A percentile compares a stretch with the other conserved stretches of the same genome.
Evolutionary conservation across 2,329 filamentous ascomycete species (phyloP).

Genomic region (Nothophaeocryptopus gaeumannii): DNA sequence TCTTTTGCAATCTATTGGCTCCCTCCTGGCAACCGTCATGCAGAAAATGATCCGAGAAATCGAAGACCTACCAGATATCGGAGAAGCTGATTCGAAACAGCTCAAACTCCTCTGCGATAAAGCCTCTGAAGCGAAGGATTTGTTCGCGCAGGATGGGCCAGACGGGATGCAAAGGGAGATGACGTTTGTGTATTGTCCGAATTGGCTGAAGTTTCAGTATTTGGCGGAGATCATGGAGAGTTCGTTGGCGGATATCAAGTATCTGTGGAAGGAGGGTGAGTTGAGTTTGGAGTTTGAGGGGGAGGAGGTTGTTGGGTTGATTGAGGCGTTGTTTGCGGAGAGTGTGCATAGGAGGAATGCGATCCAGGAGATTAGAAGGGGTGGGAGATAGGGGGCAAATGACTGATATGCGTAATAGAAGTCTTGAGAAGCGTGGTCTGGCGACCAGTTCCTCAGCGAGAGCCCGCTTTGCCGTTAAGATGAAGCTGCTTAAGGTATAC

Average conservation of each 20-base stretch:
- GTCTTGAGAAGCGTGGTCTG: too few species aligned
- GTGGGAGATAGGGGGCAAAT: neutral
- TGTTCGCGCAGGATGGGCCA: conserved; percentile 52
- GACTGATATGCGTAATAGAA: too few species aligned
- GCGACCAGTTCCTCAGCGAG: too few species aligned
- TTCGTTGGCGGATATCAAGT: conserved; percentile 63
- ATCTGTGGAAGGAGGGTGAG: conserved; percentile 63
- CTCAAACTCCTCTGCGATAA: conserved; percentile 57
- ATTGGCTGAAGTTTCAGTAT: conserved; percentile 66
- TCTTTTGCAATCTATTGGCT: conserved; percentile 60
- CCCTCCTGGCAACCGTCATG: conserved; percentile 56
- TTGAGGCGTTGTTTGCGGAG: conserved; percentile 63
- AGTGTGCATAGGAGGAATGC: conserved; percentile 57
- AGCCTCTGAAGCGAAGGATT: conserved; percentile 54
- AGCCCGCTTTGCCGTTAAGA: too few species aligned
- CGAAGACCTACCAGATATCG: conserved; percentile 62
- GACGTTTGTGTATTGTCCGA: conserved; percentile 60
- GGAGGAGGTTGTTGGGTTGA: conserved; percentile 62
- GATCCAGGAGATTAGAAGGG: conserved; percentile 54
- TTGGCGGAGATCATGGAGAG: conserved; percentile 62
- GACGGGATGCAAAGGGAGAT: conserved; percentile 40
- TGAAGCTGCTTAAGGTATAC: too few species aligned
- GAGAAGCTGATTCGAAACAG: conserved; percentile 59
- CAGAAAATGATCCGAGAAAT: conserved; percentile 61
- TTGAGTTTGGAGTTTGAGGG: conserved; percentile 59